A percentile compares a stretch with the other conserved stretches of the same genome.
phyloP scores from a whole-genome alignment of 108 stramenopile genomes.

The Nitzschia sp. region DNA sequence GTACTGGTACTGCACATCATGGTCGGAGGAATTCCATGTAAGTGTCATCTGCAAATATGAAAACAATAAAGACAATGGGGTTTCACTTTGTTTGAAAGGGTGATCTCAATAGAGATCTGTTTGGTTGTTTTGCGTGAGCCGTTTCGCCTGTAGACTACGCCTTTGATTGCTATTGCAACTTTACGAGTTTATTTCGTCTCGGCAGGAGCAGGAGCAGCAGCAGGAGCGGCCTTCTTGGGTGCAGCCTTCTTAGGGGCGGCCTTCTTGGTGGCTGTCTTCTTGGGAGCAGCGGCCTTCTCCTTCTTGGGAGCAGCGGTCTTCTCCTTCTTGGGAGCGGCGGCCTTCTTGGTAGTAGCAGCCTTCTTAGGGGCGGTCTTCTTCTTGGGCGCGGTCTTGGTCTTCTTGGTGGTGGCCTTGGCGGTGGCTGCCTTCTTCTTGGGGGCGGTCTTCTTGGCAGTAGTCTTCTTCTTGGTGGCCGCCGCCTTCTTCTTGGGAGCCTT shows the following conservation, averaged over 20 bases:
- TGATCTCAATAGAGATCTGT: slow-evolving; percentile 24
- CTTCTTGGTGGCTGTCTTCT: slow-evolving; percentile 37
- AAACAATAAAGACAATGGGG: background rate
- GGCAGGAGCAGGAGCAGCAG: background rate
- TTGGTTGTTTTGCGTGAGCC: background rate
- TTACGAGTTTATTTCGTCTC: slow-evolving; percentile 17
- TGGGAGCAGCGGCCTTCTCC: slow-evolving; percentile 24
- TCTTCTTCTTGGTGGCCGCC: slow-evolving; percentile 39
- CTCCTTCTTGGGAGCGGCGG: slow-evolving; percentile 32
- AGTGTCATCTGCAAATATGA: no score
- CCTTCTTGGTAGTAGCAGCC: slow-evolving; percentile 34
- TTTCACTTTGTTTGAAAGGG: slow-evolving; percentile 12
- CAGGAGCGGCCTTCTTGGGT: slow-evolving; percentile 11
- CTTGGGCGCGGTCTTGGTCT: slow-evolving; percentile 21
- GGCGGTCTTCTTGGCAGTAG: slow-evolving; percentile 41
- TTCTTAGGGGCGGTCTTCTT: slow-evolving; percentile 42
- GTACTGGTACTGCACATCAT: no score
- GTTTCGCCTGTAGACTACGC: background rate
- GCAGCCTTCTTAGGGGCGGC: slow-evolving; percentile 44
- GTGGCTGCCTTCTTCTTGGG: slow-evolving; percentile 39
- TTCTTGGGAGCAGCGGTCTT: slow-evolving; percentile 27
- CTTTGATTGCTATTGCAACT: background rate
- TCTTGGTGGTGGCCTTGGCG: slow-evolving; percentile 26
- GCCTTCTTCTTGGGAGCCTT: slow-evolving; percentile 38
- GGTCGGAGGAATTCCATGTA: no score